Percentiles rank a stretch among this genome's conserved stretches.
Evolutionary conservation across 768 basidiomycete species (phyloP).

Genomic region (Solioccasus polychromus): DNA sequence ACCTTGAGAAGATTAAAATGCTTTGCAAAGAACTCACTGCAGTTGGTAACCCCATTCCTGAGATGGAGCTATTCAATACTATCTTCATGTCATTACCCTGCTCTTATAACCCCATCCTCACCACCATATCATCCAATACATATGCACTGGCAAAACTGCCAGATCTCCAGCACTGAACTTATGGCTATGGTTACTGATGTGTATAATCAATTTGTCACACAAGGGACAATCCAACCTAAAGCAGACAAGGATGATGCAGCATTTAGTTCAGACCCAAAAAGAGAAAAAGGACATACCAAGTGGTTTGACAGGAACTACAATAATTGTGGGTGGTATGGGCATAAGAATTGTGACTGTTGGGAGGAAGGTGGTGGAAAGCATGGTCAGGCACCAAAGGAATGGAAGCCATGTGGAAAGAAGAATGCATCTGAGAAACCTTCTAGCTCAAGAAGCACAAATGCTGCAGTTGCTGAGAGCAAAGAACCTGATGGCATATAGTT

Average conservation of each 20-base stretch:
- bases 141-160: not conserved
- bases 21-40: too few species aligned
- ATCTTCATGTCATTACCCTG: not conserved
- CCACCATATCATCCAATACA: not conserved
- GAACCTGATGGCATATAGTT: not conserved
- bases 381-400: conserved; percentile 1
- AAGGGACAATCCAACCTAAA: too few species aligned
- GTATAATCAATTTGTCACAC: not conserved
- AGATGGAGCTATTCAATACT: not conserved
- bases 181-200: not conserved
- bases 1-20: too few species aligned
- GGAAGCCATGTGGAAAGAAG: not conserved
- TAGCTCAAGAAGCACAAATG: not conserved
- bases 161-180: not conserved
- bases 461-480: not conserved
- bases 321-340: not conserved
- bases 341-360: conserved; percentile 4
- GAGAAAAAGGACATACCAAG: too few species aligned
- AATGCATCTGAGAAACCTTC: not conserved
- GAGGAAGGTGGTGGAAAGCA: conserved; percentile 8
- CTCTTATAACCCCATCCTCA: not conserved
- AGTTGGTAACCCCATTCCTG: not conserved
- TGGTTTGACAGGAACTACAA: too few species aligned
- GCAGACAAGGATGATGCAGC: too few species aligned
- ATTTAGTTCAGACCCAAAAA: too few species aligned